phyloP scores from a whole-genome alignment of 1,139 yeast species.

The Zygosaccharomyces sapae region DNA sequence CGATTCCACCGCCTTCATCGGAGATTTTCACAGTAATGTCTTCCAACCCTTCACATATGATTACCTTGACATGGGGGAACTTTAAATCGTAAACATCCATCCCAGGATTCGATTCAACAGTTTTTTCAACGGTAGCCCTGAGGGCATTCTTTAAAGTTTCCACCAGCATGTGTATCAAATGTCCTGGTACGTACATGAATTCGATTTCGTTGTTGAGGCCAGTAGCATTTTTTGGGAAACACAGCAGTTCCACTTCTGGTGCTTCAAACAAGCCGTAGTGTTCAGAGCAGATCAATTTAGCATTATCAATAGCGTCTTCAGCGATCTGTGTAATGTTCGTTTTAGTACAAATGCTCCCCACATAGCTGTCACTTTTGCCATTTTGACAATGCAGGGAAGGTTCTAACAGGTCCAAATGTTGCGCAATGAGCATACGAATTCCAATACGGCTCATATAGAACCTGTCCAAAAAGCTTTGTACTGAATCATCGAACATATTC shows the following conservation, averaged over 20 bases:
- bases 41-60: conserved; percentile 86
- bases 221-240: conserved; percentile 32
- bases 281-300: conserved; percentile 82
- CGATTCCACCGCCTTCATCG: conserved; percentile 94
- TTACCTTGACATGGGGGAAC: conserved; percentile 81
- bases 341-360: conserved; percentile 79
- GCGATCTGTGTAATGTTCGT: conserved; percentile 78
- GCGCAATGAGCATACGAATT: conserved; percentile 84
- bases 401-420: conserved; percentile 57
- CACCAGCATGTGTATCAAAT: conserved; percentile 80
- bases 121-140: conserved; percentile 75
- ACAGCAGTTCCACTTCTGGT: conserved; percentile 71
- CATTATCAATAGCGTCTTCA: conserved; percentile 81
- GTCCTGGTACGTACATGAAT: conserved; percentile 89
- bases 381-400: conserved; percentile 18
- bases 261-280: conserved; percentile 80
- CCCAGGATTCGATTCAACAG: conserved; percentile 46
- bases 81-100: conserved; percentile 58
- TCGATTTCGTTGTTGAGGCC: conserved; percentile 42
- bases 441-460: conserved; percentile 87
- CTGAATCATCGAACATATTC: conserved; percentile 54
- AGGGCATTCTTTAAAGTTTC: conserved; percentile 80
- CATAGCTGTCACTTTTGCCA: conserved; percentile 55
- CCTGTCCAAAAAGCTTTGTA: conserved; percentile 76
- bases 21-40: conserved; percentile 90